Conservation (phyloP, 768 basidiomycete species). For the Hortiboletus campestris region DNA sequence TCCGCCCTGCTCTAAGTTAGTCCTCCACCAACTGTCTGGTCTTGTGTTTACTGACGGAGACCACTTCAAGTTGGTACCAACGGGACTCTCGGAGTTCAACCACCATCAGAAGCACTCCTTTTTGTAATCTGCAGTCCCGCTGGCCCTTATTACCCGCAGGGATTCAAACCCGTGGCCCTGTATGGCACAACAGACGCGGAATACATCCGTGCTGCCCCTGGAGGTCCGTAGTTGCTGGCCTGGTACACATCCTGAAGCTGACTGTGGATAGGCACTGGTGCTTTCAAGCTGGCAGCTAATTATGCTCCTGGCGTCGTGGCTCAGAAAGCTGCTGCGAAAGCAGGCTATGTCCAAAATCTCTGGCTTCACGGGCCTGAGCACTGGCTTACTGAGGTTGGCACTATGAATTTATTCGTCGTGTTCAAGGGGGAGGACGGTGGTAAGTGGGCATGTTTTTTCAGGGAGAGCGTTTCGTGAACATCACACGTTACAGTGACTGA, state of each 20-base stretch:
- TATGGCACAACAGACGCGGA: constrained; percentile 68
- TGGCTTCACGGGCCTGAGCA: constrained; percentile 77
- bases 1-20: constrained; percentile 74
- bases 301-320: constrained; percentile 88
- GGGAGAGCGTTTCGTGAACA: not conserved
- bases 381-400: constrained; percentile 68
- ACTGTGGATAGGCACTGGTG: constrained; percentile 63
- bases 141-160: constrained; percentile 81
- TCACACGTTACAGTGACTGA: constrained; percentile 40
- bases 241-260: not conserved
- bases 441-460: constrained; percentile 25
- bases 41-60: constrained; percentile 3
- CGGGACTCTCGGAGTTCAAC: constrained; percentile 46
- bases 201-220: constrained; percentile 81
- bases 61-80: constrained; percentile 64
- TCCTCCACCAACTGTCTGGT: not conserved
- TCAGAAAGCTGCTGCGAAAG: constrained; percentile 69
- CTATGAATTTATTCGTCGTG: constrained; percentile 90
- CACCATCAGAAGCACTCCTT: constrained; percentile 65
- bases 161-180: constrained; percentile 90
- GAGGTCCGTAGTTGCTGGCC: constrained; percentile 45
- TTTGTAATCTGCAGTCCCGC: constrained; percentile 62
- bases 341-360: constrained; percentile 85
- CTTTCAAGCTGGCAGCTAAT: constrained; percentile 84
- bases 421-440: constrained; percentile 70